Conservation (phyloP, 2,329 filamentous ascomycete genomes). For the Coniochaeta ligniaria region DNA sequence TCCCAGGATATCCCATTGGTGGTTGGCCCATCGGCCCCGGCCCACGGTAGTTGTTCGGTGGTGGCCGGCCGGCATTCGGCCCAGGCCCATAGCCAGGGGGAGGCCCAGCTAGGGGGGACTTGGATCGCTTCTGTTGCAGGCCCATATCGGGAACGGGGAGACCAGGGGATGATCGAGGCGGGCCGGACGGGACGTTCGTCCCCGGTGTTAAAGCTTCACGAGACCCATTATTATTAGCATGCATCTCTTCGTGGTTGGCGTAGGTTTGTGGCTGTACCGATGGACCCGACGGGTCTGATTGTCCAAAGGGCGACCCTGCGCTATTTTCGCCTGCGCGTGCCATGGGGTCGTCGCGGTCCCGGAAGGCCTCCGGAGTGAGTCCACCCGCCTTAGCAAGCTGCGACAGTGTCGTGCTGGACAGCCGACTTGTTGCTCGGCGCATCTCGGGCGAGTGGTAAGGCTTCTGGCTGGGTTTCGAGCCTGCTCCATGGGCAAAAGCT, state of each 20-base stretch:
- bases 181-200: conserved; percentile 22
- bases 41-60: conserved; percentile 13
- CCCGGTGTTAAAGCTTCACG: conserved; percentile 41
- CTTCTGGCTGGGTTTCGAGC: conserved; percentile 59
- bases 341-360: conserved; percentile 12
- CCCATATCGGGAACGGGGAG: conserved; percentile 33
- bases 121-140: conserved; percentile 32
- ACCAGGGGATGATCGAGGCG: conserved; percentile 23
- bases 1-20: neutral
- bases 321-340: conserved; percentile 20
- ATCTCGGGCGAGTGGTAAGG: conserved; percentile 72
- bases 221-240: conserved; percentile 47
- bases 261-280: conserved; percentile 43
- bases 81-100: conserved; percentile 21
- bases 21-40: conserved; percentile 4
- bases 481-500: conserved; percentile 68
- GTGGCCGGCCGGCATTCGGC: conserved; percentile 21
- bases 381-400: conserved; percentile 69
- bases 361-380: conserved; percentile 28
- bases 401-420: conserved; percentile 74
- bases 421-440: conserved; percentile 72
- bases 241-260: conserved; percentile 38
- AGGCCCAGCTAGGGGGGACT: conserved; percentile 33
- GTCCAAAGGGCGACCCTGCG: conserved; percentile 21
- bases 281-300: conserved; percentile 31